These are phyloP conservation scores for Teunomyces cretensis DNA, from an alignment of 805 yeast species.

Conservation along the genomic window DNA sequence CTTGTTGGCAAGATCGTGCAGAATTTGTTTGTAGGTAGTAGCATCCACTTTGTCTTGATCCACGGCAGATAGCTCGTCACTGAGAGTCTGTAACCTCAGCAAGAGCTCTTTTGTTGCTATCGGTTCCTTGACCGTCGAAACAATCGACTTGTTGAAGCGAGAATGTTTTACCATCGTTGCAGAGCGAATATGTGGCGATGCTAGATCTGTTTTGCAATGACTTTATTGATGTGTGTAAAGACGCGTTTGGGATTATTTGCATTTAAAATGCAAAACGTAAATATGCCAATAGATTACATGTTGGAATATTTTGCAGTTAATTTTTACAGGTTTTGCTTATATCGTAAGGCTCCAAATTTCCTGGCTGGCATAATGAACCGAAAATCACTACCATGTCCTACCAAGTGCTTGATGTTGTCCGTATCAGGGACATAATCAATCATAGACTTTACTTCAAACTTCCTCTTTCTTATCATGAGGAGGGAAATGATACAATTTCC, in stretches of 20 bases:
- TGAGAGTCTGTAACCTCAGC: slow-evolving; percentile 53
- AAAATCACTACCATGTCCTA: neutral
- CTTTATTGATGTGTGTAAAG: neutral
- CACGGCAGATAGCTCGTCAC: slow-evolving; percentile 60
- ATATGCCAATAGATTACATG: neutral
- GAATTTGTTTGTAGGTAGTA: slow-evolving; percentile 38
- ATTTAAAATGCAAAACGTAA: neutral
- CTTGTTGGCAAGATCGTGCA: slow-evolving; percentile 53
- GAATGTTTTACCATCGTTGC: slow-evolving; percentile 5
- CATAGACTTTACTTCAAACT: neutral
- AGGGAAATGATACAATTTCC: slow-evolving; percentile 2
- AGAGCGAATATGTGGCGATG: neutral
- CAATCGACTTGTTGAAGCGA: slow-evolving; percentile 45
- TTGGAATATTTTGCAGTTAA: neutral
- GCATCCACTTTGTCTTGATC: slow-evolving; percentile 61
- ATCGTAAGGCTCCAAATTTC: slow-evolving; percentile 1
- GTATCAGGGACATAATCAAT: slow-evolving; percentile 2
- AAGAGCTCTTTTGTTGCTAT: slow-evolving; percentile 64
- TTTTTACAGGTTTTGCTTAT: neutral
- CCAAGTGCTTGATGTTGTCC: neutral
- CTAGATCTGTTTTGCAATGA: too few relatives aligned
- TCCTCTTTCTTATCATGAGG: slow-evolving; percentile 1
- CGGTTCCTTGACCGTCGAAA: slow-evolving; percentile 56
- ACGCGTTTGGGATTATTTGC: neutral
- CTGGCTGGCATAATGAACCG: neutral